Percentiles rank a stretch among this genome's conserved stretches.
These are phyloP conservation scores for Amanita pallidorosea DNA, from an alignment of 768 basidiomycete genomes.

Conservation along the genomic window DNA sequence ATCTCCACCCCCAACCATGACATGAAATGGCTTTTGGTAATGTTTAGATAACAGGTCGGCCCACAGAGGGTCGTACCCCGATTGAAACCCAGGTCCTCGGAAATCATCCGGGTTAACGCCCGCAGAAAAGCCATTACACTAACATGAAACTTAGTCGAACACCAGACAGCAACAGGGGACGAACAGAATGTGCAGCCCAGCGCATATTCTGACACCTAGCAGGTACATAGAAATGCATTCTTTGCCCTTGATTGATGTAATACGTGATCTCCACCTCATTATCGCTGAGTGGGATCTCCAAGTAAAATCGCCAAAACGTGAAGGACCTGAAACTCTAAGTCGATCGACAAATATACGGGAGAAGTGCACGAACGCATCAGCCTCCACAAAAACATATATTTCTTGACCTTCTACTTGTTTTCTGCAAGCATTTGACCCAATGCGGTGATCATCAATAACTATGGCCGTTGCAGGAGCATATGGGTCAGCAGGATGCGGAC, in stretches of 20 bases:
- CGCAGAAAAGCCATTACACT: conserved; percentile 85
- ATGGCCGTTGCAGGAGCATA: conserved; percentile 34
- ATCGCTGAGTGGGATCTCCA: conserved; percentile 64
- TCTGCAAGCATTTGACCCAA: conserved; percentile 23
- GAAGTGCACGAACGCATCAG: conserved; percentile 33
- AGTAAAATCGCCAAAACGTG: conserved; percentile 91
- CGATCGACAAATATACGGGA: background rate
- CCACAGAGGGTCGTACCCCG: conserved; percentile 89
- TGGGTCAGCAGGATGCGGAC: conserved; percentile 69
- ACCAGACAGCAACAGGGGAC: conserved; percentile 13
- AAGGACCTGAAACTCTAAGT: conserved; percentile 45
- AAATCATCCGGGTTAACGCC: conserved; percentile 89
- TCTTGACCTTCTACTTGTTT: conserved; percentile 51
- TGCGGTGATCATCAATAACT: conserved; percentile 8
- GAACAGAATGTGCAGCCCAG: conserved; percentile 80
- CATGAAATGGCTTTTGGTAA: conserved; percentile 71
- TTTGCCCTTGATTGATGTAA: conserved; percentile 69
- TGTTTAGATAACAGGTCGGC: conserved; percentile 84
- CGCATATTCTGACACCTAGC: conserved; percentile 75
- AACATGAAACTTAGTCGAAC: background rate
- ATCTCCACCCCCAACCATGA: conserved; percentile 89
- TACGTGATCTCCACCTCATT: conserved; percentile 75
- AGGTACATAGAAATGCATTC: conserved; percentile 77
- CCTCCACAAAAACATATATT: conserved; percentile 57
- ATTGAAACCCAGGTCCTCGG: conserved; percentile 66